Evolutionary conservation across 75 land plant species (phyloP), one percentile per base, ranked within the genome.

Genomic region (Adiantum capillusveneris): DNA sequence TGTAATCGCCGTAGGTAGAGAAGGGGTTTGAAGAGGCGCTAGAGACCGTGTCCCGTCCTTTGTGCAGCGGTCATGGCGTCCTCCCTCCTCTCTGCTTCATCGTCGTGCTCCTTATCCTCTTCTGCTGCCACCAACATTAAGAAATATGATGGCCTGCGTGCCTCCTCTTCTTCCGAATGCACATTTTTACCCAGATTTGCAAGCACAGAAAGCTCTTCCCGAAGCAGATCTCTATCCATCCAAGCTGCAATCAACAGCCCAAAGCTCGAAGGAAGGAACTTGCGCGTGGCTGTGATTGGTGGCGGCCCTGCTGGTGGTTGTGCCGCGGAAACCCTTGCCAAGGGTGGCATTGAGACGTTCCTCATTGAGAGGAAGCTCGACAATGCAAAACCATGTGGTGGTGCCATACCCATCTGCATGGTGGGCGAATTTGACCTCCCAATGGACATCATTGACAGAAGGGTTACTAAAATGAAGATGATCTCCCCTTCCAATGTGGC

Each of bases 351-450:
- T 48, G 95, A 93, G 73, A 93, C 98, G 2, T 81, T 75, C 62
- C 76, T 93, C 56, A 76, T 93, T 54, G 98, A 93, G 65, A 73
- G 98, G 41, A 85, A 77, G 63, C 66, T 90, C 29, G 84, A 81
- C 70, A 66, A 78, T 59, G 73, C 90, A 66, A 93, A 93, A 78
- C 98, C 98, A 44, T 88, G 98, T 65, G 95, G 95, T 13, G 98
- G 98, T 19, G 98, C 98, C 27, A 88, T 93, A 57, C 98, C 98
- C 9, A 73, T 93, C 24, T 93, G 98, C 74, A 93, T 93, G 98
- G 79, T 92, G 41, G 84, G 80, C 25, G 98, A 93, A 63, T 93
- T 93, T 73, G 70, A 65, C 29, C 75, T 93, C 52, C 96, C 90
- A 0, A 20, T 65, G 16, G 75, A 80, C 55, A 80, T 89, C 67